Evolutionary conservation across 768 basidiomycete genomes (phyloP).

Genomic region (Cystofilobasidium macerans): DNA sequence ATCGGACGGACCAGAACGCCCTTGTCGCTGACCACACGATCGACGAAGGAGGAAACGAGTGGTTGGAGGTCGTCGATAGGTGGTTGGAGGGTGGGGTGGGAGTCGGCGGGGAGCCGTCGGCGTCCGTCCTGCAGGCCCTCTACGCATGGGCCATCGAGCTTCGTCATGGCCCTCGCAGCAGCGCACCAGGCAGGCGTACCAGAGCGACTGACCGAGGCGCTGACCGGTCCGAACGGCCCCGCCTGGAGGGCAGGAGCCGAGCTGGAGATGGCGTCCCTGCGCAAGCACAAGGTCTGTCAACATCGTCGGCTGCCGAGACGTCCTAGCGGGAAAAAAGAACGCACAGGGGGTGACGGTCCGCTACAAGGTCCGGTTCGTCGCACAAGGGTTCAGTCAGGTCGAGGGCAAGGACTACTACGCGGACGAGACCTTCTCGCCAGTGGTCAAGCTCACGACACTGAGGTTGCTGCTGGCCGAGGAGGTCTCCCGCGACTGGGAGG

Average conservation of each 20-base stretch:
- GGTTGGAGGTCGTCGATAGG: no score
- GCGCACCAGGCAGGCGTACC: not conserved
- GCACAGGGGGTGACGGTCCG: no score
- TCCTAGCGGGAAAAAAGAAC: constrained; percentile 3
- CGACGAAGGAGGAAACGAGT: no score
- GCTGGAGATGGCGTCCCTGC: not conserved
- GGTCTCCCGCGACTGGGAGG: constrained; percentile 36
- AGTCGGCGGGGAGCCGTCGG: no score
- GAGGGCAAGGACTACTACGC: constrained; percentile 1
- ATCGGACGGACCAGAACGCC: no score
- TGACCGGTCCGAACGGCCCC: not conserved
- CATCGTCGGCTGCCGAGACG: constrained; percentile 1
- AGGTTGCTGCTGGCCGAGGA: constrained; percentile 40
- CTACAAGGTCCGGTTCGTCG: constrained; percentile 1
- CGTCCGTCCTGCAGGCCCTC: no score
- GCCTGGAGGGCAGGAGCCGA: not conserved
- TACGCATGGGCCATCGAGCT: no score
- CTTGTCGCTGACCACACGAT: no score
- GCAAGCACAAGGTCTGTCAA: constrained; percentile 3
- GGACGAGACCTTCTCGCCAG: constrained; percentile 31
- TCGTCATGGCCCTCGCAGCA: not conserved
- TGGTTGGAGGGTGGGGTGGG: no score
- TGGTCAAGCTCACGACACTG: constrained; percentile 36
- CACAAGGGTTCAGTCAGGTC: constrained; percentile 2
- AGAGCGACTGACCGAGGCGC: not conserved